A percentile compares a stretch with the other conserved stretches of the same genome.
These are phyloP conservation scores for Begonia loranthoides DNA, from an alignment of 306 rosid species.

Conservation along the genomic window DNA sequence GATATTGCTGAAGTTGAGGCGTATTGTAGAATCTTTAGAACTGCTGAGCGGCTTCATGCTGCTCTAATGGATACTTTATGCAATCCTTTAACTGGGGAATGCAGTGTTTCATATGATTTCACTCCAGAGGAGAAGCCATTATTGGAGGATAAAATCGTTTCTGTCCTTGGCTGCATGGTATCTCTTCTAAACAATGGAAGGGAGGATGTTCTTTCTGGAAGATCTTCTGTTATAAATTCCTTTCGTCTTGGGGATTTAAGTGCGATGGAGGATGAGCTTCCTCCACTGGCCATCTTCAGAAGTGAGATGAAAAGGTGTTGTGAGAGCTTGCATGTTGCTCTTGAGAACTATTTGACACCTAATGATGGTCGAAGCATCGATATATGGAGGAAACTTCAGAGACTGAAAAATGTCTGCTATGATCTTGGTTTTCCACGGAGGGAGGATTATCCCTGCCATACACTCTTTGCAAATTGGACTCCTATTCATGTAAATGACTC, in stretches of 20 bases:
- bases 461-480: conserved; percentile 73
- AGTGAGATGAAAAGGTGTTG: conserved; percentile 91
- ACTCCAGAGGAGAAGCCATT: conserved; percentile 47
- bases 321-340: conserved; percentile 89
- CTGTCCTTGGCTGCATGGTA: conserved; percentile 76
- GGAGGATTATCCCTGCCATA: conserved; percentile 64
- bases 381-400: conserved; percentile 91
- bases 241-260: conserved; percentile 23
- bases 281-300: conserved; percentile 73
- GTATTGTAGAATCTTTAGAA: conserved; percentile 82
- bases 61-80: conserved; percentile 72
- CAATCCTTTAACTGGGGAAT: conserved; percentile 66
- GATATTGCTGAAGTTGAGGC: conserved; percentile 98
- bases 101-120: conserved; percentile 60
- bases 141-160: conserved; percentile 79
- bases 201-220: conserved; percentile 76
- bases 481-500: conserved; percentile 41
- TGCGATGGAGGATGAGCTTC: conserved; percentile 43
- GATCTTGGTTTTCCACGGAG: conserved; percentile 62
- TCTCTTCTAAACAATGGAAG: conserved; percentile 62
- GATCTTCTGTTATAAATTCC: conserved; percentile 34
- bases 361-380: conserved; percentile 48
- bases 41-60: conserved; percentile 55
- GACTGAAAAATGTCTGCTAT: conserved; percentile 79
- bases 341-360: conserved; percentile 52